Evolutionary conservation across 1,139 yeast genomes (phyloP).

Genomic region (Oligophagozyma castellii): DNA sequence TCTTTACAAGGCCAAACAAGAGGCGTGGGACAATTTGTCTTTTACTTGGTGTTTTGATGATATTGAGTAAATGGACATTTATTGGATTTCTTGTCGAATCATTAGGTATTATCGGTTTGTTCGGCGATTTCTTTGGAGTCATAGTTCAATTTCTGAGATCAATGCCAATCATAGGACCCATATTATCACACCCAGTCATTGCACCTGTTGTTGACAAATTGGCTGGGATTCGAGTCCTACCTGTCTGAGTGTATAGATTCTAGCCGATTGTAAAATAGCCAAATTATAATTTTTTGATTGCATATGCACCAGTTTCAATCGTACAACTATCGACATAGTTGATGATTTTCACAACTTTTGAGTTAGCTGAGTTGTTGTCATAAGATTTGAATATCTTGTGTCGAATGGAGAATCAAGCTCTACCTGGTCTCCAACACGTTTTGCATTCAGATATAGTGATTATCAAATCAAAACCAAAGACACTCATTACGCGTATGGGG

Average conservation of each 20-base stretch:
- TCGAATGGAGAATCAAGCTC: too few relatives aligned
- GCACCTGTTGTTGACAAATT: conserved; percentile 64
- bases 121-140: conserved; percentile 87
- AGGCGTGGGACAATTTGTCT: conserved; percentile 79
- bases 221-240: conserved; percentile 52
- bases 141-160: conserved; percentile 81
- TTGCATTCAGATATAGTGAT: too few relatives aligned
- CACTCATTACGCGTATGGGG: too few relatives aligned
- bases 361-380: too few relatives aligned
- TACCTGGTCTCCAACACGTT: too few relatives aligned
- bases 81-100: conserved; percentile 76
- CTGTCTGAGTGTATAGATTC: too few relatives aligned
- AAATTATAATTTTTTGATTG: too few relatives aligned
- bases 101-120: conserved; percentile 75
- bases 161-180: conserved; percentile 76
- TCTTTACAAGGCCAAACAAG: conserved; percentile 79
- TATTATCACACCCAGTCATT: conserved; percentile 64
- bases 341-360: too few relatives aligned
- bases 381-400: too few relatives aligned
- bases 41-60: conserved; percentile 57
- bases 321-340: neutral
- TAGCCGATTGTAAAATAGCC: too few relatives aligned
- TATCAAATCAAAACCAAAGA: too few relatives aligned
- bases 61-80: conserved; percentile 65
- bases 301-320: conserved; percentile 1